These are phyloP conservation scores for Lojkania enalia DNA, from an alignment of 2,329 filamentous ascomycete genomes.

Conservation along the genomic window DNA sequence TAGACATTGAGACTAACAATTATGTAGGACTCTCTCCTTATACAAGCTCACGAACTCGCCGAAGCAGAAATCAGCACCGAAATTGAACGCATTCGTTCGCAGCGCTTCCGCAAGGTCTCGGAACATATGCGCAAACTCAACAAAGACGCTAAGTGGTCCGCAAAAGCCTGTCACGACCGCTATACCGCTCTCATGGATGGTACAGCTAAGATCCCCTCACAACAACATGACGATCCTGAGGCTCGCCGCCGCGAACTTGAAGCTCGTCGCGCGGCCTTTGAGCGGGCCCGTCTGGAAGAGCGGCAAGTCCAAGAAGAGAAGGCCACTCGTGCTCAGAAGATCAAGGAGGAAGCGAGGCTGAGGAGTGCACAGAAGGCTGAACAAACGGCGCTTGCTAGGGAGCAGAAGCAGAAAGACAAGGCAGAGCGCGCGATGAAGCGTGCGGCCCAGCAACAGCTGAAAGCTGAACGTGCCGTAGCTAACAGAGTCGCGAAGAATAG, in stretches of 20 bases:
- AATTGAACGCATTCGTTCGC: constrained; percentile 45
- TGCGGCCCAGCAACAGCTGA: constrained; percentile 12
- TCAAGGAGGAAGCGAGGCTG: constrained; percentile 22
- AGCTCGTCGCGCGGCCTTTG: constrained; percentile 21
- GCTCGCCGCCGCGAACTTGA: constrained; percentile 40
- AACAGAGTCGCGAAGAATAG: constrained; percentile 1
- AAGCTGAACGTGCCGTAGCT: constrained; percentile 3
- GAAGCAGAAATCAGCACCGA: constrained; percentile 49
- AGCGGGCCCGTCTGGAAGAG: constrained; percentile 25
- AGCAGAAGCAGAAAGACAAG: constrained; percentile 19
- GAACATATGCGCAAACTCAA: constrained; percentile 48
- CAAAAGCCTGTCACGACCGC: constrained; percentile 51
- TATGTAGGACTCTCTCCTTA: constrained; percentile 50
- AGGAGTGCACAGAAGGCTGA: constrained; percentile 30
- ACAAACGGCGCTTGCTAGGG: constrained; percentile 22
- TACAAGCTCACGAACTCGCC: constrained; percentile 46
- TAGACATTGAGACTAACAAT: constrained; percentile 6
- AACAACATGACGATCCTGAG: constrained; percentile 47
- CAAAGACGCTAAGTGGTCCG: constrained; percentile 45
- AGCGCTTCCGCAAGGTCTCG: constrained; percentile 51
- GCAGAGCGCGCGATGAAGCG: constrained; percentile 26
- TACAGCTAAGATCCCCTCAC: constrained; percentile 51
- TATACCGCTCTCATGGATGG: constrained; percentile 47
- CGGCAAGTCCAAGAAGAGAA: constrained; percentile 17
- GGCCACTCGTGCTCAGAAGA: constrained; percentile 15